A percentile compares a stretch with the other conserved stretches of the same genome.
Evolutionary conservation across 805 yeast genomes (phyloP).

Genomic region (Schwanniomyces vanrijiae): DNA sequence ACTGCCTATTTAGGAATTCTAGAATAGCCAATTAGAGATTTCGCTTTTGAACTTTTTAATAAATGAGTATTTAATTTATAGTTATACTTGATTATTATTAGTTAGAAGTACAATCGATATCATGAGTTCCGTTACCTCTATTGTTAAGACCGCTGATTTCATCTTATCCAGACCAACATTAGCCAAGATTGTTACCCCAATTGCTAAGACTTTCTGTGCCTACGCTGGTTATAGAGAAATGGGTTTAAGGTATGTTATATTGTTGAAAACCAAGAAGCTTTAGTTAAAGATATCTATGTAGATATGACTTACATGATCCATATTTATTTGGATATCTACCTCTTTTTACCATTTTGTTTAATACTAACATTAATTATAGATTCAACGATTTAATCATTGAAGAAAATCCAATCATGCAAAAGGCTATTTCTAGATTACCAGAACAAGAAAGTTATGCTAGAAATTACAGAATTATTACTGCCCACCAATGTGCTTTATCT

Average conservation of each 20-base stretch:
- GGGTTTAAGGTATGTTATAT: constrained; percentile 62
- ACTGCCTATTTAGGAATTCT: constrained; percentile 25
- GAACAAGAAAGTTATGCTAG: constrained; percentile 83
- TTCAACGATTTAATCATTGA: constrained; percentile 86
- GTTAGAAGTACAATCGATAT: constrained; percentile 8
- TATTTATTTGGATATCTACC: not conserved
- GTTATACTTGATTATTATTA: not conserved
- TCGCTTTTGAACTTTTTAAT: not conserved
- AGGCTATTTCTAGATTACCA: constrained; percentile 86
- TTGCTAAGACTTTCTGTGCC: constrained; percentile 69
- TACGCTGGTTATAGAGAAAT: constrained; percentile 91
- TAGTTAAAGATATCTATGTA: too few species aligned
- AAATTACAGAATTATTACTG: constrained; percentile 87
- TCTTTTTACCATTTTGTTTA: not conserved
- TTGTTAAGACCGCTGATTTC: constrained; percentile 73
- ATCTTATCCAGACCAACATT: constrained; percentile 79
- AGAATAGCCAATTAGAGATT: constrained; percentile 24
- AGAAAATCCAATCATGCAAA: constrained; percentile 84
- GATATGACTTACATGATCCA: too few species aligned
- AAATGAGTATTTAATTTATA: not conserved
- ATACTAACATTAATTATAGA: constrained; percentile 32
- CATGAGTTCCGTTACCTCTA: constrained; percentile 65
- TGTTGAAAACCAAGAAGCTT: not conserved
- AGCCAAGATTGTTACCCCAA: constrained; percentile 74
- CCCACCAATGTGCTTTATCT: constrained; percentile 82